Conservation (phyloP, 192 early-diverging fungal species). For the Chytriomyces hyalinus region DNA sequence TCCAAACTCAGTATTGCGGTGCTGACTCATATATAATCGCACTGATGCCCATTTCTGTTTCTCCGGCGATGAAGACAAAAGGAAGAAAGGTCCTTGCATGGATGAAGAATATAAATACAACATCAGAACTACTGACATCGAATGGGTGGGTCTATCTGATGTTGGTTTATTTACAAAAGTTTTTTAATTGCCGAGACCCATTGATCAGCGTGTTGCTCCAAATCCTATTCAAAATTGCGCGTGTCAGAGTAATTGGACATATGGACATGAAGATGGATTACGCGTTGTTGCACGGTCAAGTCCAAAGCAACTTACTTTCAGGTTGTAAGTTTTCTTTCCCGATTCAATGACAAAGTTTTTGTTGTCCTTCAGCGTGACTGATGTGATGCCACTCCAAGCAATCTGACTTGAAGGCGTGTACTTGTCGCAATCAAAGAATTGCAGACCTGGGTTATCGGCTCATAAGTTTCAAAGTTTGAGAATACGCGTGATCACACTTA, state of each 20-base stretch:
- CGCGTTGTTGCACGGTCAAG: neutral
- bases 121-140: too few relatives aligned
- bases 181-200: conserved; percentile 45
- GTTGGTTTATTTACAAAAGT: too few relatives aligned
- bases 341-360: conserved; percentile 70
- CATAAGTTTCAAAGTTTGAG: neutral
- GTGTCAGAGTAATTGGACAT: too few relatives aligned
- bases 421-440: conserved; percentile 68
- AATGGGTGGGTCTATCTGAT: too few relatives aligned
- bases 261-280: neutral
- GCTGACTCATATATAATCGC: too few relatives aligned
- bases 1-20: too few relatives aligned
- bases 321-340: conserved; percentile 38
- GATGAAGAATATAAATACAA: too few relatives aligned
- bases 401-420: conserved; percentile 64
- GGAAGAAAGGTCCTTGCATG: too few relatives aligned
- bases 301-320: conserved; percentile 34
- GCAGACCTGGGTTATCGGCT: conserved; percentile 38
- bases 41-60: too few relatives aligned
- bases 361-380: conserved; percentile 64
- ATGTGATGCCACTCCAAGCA: conserved; percentile 59
- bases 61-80: too few relatives aligned
- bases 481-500: conserved; percentile 3
- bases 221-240: conserved; percentile 14
- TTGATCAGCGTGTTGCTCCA: conserved; percentile 32